Evolutionary conservation across 2,329 filamentous ascomycete genomes (phyloP).

Genomic region (Aspergillus clavatus): DNA sequence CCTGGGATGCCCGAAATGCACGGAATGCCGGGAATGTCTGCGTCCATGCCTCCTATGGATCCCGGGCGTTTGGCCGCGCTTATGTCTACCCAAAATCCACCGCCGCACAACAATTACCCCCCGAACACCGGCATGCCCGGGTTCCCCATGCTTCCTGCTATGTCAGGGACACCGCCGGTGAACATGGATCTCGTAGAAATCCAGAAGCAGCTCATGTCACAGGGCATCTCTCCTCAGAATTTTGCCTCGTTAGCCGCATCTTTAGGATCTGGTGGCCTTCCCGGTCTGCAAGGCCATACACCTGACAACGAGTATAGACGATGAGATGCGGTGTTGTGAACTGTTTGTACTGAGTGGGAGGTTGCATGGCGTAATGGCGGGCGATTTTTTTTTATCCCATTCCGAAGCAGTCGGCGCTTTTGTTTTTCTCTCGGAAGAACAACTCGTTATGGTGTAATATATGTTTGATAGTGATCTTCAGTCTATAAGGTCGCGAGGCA

Average conservation of each 20-base stretch:
- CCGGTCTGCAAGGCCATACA: conserved; percentile 31
- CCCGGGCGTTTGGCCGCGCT: conserved; percentile 39
- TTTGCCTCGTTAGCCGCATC: conserved; percentile 34
- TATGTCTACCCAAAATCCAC: conserved; percentile 44
- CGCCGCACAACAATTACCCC: conserved; percentile 21
- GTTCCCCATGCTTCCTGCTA: conserved; percentile 39
- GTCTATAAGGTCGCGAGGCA: too few species aligned
- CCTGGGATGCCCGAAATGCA: conserved; percentile 15
- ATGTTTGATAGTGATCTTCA: background rate
- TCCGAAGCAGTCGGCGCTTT: background rate
- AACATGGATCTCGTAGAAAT: conserved; percentile 35
- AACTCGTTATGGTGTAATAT: conserved; percentile 10
- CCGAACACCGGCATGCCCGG: conserved; percentile 34
- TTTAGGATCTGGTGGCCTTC: conserved; percentile 25
- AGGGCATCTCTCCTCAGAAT: conserved; percentile 36
- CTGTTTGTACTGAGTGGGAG: conserved; percentile 47
- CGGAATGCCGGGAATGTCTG: conserved; percentile 11
- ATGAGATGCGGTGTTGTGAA: conserved; percentile 50
- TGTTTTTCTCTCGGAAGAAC: background rate
- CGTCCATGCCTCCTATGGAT: conserved; percentile 47
- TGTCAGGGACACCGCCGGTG: conserved; percentile 46
- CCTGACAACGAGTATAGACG: conserved; percentile 32
- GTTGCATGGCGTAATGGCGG: conserved; percentile 1
- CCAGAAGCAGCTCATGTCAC: conserved; percentile 36
- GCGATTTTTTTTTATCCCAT: background rate